phyloP scores from a whole-genome alignment of 2,329 filamentous ascomycete species.

The Lachnellula occidentalis region DNA sequence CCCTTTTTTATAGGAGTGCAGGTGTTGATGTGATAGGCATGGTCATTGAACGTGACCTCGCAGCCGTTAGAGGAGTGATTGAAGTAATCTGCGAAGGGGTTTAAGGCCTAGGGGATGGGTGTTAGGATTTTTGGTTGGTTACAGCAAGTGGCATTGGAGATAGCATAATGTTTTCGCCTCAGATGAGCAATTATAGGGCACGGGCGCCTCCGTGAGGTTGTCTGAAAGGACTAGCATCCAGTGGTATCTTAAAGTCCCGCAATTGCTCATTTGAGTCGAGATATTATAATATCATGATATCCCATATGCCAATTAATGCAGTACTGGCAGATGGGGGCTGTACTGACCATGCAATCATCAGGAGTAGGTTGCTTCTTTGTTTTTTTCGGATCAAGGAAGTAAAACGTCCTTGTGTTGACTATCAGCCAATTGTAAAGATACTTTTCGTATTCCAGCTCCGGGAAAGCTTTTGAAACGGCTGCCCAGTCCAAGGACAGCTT shows the following conservation, averaged over 20 bases:
- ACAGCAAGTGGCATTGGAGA: too few species aligned
- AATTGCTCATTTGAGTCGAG: too few species aligned
- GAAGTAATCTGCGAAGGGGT: constrained; percentile 69
- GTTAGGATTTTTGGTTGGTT: neutral
- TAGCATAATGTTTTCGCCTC: too few species aligned
- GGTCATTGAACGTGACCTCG: constrained; percentile 43
- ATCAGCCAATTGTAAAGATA: constrained; percentile 54
- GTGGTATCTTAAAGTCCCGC: too few species aligned
- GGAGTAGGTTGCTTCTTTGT: constrained; percentile 27
- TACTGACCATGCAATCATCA: constrained; percentile 50
- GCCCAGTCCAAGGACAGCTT: constrained; percentile 48
- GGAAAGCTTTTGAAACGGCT: constrained; percentile 38
- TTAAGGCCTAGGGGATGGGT: constrained; percentile 43
- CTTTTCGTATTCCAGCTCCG: constrained; percentile 32
- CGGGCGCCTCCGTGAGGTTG: too few species aligned
- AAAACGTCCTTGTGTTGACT: constrained; percentile 59
- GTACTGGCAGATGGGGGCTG: neutral
- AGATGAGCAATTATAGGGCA: too few species aligned
- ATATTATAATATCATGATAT: too few species aligned
- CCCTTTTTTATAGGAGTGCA: constrained; percentile 45
- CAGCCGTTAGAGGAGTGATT: constrained; percentile 51
- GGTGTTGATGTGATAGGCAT: constrained; percentile 51
- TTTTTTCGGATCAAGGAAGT: constrained; percentile 36
- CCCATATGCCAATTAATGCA: too few species aligned
- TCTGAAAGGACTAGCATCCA: too few species aligned